Percentiles rank a stretch among this genome's conserved stretches.
phyloP scores from a whole-genome alignment of 805 yeast genomes.

The Kodamaea jinghongensis region DNA sequence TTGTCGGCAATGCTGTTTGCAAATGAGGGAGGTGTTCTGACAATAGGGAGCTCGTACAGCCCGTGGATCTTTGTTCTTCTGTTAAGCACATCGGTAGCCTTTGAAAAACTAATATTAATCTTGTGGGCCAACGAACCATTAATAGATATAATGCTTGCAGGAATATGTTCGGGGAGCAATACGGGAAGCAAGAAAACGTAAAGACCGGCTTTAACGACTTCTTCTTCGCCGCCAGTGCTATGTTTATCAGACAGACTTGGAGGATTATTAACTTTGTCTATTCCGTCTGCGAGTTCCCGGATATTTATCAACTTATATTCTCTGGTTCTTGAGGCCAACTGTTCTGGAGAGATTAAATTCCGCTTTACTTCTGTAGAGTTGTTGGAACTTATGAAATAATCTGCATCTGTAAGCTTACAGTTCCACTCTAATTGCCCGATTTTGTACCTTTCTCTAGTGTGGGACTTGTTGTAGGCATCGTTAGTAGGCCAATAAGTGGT shows the following conservation, averaged over 20 bases:
- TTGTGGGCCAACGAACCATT: constrained; percentile 48
- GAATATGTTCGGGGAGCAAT: constrained; percentile 57
- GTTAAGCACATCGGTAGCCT: constrained; percentile 33
- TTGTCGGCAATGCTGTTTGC: constrained; percentile 61
- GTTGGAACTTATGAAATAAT: constrained; percentile 38
- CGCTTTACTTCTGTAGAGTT: constrained; percentile 44
- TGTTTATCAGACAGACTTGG: background rate
- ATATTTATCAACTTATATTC: constrained; percentile 23
- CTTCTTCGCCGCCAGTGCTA: constrained; percentile 5
- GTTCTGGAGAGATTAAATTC: constrained; percentile 42
- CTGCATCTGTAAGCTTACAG: constrained; percentile 37
- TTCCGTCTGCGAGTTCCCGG: constrained; percentile 10
- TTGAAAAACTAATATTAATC: constrained; percentile 39
- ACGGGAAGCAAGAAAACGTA: constrained; percentile 68
- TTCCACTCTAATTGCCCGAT: constrained; percentile 49
- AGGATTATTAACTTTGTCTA: constrained; percentile 3
- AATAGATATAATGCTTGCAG: constrained; percentile 57
- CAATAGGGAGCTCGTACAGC: constrained; percentile 43
- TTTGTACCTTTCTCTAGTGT: constrained; percentile 46
- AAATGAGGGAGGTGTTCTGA: constrained; percentile 55
- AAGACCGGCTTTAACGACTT: constrained; percentile 55
- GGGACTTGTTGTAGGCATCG: constrained; percentile 46
- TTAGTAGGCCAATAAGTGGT: constrained; percentile 54
- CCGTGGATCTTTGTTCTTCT: constrained; percentile 34
- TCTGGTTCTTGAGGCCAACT: constrained; percentile 40